Conservation (phyloP, 306 rosid species). For the Quercus bicolor region DNA sequence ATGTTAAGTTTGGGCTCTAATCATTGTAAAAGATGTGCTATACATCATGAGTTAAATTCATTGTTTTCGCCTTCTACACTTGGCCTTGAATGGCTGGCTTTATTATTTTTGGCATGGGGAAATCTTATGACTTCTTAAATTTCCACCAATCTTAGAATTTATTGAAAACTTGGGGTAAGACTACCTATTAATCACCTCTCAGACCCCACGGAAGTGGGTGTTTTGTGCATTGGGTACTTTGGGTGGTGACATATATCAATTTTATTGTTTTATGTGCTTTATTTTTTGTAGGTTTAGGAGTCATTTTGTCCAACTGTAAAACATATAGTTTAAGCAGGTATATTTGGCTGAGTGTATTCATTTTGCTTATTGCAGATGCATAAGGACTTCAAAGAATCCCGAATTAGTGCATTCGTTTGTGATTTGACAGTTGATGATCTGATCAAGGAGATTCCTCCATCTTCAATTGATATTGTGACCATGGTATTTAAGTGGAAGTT, state of each 20-base stretch:
- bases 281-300: neutral
- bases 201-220: too few species aligned
- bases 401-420: constrained; percentile 69
- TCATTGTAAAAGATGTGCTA: neutral
- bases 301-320: neutral
- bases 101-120: too few species aligned
- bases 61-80: too few species aligned
- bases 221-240: neutral
- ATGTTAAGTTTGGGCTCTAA: neutral
- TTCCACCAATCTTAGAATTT: neutral
- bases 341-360: constrained; percentile 3
- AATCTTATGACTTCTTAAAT: too few species aligned
- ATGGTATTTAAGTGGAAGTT: constrained; percentile 55
- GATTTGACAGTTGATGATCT: constrained; percentile 87
- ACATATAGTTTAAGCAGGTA: neutral
- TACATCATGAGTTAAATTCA: too few species aligned
- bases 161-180: neutral
- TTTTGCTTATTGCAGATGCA: constrained; percentile 51
- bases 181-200: too few species aligned
- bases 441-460: constrained; percentile 59
- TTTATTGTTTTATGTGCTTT: neutral
- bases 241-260: neutral
- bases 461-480: constrained; percentile 79
- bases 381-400: constrained; percentile 70
- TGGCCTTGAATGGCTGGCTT: too few species aligned